Base-by-base conservation (phyloP, 75 land plant species). In the Pinus albicaulis region DNA sequence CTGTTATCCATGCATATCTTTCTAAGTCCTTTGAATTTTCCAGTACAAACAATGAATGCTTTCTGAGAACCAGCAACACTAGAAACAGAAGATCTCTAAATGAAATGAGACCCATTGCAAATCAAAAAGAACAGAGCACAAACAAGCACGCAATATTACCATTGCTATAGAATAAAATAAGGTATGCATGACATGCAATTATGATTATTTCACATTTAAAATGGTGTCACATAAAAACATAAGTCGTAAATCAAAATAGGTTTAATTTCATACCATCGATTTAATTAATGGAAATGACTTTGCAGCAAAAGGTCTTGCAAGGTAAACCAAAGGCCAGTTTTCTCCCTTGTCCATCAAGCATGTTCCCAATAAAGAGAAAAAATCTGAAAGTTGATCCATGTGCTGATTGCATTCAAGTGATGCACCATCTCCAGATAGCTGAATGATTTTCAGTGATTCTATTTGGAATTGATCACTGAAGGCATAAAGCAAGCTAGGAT, bases 281-380 rank as follows among this genome's bases (percentile, higher is more conserved):
- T 78, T 83, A 28, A 96, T 80, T 61, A 86, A 56, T 58, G 82
- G 82, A 81, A 90, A 94, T 64, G 76, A 83, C 56, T 85, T 88
- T 22, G 77, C 83, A 77, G 90, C 71, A 78, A 87, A 80, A 34
- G 99, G 99, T 57, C 90, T 89, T n/a, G 85, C 92, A 44, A 90
- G 84, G 70, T 75, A n/a, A 56, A 66, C 25, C 80, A 89, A 77
- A 11, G 87, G 91, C 92, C 94, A 96, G 7, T 76, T 69, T 77
- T 88, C 79, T 58, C 77, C 86, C 55, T 82, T 80, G 55, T 36
- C 56, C 22, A 80, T 60, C n/a, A 79, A 74, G 80, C 78, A 77
- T 76, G 78, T 76, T 61, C 80, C 85, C 70, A 88, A 60, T 57
- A 84, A 82, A 36, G 72, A 34, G 2, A 85, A 76, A 83, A 90